Evolutionary conservation across 1,284 basidiomycete genomes (phyloP).

Genomic region (Sparassis latifolia): DNA sequence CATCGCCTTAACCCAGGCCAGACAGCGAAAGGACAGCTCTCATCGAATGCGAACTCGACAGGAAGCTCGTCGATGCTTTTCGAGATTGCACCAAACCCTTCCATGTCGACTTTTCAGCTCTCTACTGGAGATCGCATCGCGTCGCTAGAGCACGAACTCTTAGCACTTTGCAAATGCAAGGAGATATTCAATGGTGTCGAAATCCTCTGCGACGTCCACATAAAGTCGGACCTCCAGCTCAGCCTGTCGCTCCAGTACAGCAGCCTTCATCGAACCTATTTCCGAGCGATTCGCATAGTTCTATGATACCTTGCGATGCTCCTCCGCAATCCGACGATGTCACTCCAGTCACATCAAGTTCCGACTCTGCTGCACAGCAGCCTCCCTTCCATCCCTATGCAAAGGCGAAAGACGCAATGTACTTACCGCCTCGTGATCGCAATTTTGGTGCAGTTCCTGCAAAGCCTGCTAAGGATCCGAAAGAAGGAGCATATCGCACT

Average conservation of each 20-base stretch:
- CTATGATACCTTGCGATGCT: not conserved
- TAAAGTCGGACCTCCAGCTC: not conserved
- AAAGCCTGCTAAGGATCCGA: not conserved
- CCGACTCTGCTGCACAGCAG: not conserved
- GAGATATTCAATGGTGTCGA: not conserved
- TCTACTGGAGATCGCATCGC: not conserved
- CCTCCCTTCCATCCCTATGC: not conserved
- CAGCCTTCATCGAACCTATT: not conserved
- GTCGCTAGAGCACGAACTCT: not conserved
- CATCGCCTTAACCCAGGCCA: not conserved
- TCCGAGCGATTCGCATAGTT: not conserved
- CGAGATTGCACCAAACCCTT: not conserved
- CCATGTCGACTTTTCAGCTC: not conserved
- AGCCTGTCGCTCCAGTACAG: not conserved
- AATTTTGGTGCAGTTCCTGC: not conserved
- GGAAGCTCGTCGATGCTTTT: too few species aligned
- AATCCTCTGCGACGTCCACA: not conserved
- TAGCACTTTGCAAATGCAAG: not conserved
- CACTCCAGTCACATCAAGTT: not conserved
- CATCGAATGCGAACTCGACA: too few species aligned
- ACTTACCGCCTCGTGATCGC: not conserved
- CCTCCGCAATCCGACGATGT: not conserved
- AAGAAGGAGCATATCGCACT: slow-evolving; percentile 6
- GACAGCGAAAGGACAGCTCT: not conserved
- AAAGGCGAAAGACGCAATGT: not conserved